Conservation (phyloP, 257 asterid genomes). For the Agastache rugosa region DNA sequence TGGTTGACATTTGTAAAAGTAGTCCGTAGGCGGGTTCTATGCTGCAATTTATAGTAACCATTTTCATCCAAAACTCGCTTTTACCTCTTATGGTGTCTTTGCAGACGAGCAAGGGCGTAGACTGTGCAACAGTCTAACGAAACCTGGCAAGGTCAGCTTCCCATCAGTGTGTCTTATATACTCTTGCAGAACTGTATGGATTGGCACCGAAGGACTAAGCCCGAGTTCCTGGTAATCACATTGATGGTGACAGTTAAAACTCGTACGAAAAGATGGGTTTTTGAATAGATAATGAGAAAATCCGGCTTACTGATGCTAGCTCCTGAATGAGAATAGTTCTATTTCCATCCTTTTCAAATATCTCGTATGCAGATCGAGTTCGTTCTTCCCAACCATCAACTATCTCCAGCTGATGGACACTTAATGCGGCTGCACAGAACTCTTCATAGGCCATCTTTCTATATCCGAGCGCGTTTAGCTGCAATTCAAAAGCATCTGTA, state of each 20-base stretch:
- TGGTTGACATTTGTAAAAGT: not conserved
- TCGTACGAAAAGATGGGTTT: not conserved
- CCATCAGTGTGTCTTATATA: conserved; percentile 72
- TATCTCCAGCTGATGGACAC: conserved; percentile 68
- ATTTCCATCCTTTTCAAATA: conserved; percentile 72
- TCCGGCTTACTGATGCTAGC: conserved; percentile 68
- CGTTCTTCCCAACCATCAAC: conserved; percentile 69
- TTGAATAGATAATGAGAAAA: not conserved
- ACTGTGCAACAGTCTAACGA: conserved; percentile 56
- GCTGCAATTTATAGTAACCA: not conserved
- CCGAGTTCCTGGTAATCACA: conserved; percentile 66
- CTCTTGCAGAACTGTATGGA: conserved; percentile 70
- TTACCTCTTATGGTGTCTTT: conserved; percentile 40
- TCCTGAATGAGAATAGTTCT: conserved; percentile 73
- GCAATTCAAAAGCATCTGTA: conserved; percentile 28
- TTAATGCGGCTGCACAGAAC: conserved; percentile 74
- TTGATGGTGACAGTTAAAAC: not conserved
- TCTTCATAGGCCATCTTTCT: conserved; percentile 78
- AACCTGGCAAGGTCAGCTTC: conserved; percentile 65
- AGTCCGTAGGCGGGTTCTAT: not conserved
- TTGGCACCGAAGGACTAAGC: conserved; percentile 63
- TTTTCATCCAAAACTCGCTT: not conserved
- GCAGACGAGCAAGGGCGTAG: conserved; percentile 48
- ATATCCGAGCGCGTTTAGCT: conserved; percentile 76
- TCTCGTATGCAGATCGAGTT: conserved; percentile 62